Percentiles rank a stretch among this genome's conserved stretches.
Conservation (phyloP, 768 basidiomycete species). For the Boletellus ananas region DNA sequence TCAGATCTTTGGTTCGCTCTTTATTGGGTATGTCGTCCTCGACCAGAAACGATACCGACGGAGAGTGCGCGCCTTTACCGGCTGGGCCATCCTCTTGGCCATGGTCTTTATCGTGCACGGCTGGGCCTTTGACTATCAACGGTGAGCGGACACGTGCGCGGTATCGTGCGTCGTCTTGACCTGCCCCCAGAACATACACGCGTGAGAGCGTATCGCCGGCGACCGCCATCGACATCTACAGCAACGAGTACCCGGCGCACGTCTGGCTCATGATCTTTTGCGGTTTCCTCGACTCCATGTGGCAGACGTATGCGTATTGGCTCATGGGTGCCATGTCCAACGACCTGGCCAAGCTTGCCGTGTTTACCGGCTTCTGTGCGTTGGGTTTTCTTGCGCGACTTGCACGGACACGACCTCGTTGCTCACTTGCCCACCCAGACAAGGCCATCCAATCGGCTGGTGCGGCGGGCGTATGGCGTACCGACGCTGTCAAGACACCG, state of each 20-base stretch:
- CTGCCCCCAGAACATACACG: conserved; percentile 45
- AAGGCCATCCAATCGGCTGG: conserved; percentile 77
- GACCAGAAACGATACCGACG: conserved; percentile 56
- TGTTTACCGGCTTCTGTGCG: conserved; percentile 81
- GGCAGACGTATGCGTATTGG: conserved; percentile 84
- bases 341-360: conserved; percentile 71
- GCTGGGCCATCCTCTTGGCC: conserved; percentile 60
- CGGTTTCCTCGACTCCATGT: conserved; percentile 79
- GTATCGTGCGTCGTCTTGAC: too few relatives aligned
- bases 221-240: conserved; percentile 55
- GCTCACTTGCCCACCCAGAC: conserved; percentile 36
- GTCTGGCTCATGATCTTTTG: conserved; percentile 68
- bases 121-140: conserved; percentile 79
- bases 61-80: conserved; percentile 65
- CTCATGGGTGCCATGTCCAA: conserved; percentile 87
- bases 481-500: conserved; percentile 61
- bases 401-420: background rate
- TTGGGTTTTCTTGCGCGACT: background rate
- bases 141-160: conserved; percentile 34
- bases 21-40: conserved; percentile 62
- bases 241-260: conserved; percentile 50
- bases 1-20: conserved; percentile 72
- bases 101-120: conserved; percentile 69
- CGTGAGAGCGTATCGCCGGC: conserved; percentile 42
- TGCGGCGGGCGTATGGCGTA: conserved; percentile 68